Evolutionary conservation across 2,329 filamentous ascomycete genomes (phyloP), one percentile per base, ranked within the genome.

Genomic region (Sporothrix mexicana): DNA sequence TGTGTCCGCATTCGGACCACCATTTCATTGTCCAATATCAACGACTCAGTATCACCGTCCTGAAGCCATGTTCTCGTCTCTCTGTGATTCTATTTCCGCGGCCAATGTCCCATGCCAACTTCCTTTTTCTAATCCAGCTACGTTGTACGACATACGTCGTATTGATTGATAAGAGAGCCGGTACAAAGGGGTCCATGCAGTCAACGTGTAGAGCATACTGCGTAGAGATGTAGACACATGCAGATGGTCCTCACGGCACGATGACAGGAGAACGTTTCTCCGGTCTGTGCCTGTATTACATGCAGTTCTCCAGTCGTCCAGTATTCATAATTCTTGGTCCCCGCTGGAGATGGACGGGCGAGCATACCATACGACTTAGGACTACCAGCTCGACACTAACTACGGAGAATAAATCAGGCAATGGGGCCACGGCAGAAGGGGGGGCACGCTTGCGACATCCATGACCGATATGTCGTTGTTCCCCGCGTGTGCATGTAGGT

Each of bases 401-500:
- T n/a, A n/a, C n/a, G n/a, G n/a, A n/a, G n/a, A n/a, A n/a, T 55
- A 45, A 45, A 68, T 68, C 45, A 41, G 64, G 25, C 64, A 45
- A 51, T 68, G 25, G 64, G 9, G 61, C 61, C 45, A 36, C 41
- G 23, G 15, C 64, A 51, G 15, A 49, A 49, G 41, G 66, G 55
- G 47, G 47, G 49, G 47, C 66, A 49, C 23, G 20, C 36, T 71
- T 71, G 69, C 69, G 69, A 71, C 69, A 71, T 71, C 25, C 47
- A 43, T 25, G 23, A 36, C 45, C 17, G 45, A 71, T 64, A 71
- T 71, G 69, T 71, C 69, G 69, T 71, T 71, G 69, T 71, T 25
- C 51, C 51, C 66, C 66, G 13, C 53, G 51, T 41, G 49, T 15
- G 49, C 17, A 51, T n/a, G 15, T 15, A n/a, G 45, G n/a, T 20